phyloP scores from a whole-genome alignment of 768 basidiomycete species.

The Rhizopogon roseolus region DNA sequence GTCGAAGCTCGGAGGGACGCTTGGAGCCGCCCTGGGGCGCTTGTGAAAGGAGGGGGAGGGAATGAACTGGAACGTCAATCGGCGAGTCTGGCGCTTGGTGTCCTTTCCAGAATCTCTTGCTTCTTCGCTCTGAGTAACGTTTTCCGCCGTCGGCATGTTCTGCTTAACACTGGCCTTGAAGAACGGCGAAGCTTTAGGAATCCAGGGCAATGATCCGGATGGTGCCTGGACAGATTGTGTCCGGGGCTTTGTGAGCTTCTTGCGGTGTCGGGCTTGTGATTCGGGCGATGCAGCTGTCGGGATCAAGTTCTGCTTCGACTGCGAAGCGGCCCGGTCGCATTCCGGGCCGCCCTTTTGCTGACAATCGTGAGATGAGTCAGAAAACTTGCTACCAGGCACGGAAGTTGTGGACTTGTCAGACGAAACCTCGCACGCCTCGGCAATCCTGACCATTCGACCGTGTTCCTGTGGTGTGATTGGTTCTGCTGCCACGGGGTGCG shows the following conservation, averaged over 20 bases:
- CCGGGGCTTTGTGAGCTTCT: conserved; percentile 2
- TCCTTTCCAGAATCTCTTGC: neutral
- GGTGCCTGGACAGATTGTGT: neutral
- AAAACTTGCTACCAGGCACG: neutral
- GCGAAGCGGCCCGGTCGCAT: neutral
- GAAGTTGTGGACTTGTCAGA: neutral
- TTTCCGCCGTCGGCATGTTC: neutral
- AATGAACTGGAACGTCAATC: conserved; percentile 23
- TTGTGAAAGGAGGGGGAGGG: conserved; percentile 15
- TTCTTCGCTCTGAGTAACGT: neutral
- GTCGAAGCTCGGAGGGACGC: neutral
- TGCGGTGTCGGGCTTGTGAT: neutral
- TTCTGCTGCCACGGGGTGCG: neutral
- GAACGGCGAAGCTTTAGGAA: neutral
- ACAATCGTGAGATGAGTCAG: neutral
- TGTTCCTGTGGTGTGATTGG: neutral
- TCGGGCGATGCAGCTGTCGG: neutral
- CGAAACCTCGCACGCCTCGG: neutral
- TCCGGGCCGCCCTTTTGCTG: neutral
- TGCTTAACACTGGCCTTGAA: neutral
- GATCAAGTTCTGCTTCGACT: neutral
- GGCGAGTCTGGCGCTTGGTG: conserved; percentile 5
- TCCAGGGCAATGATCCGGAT: neutral
- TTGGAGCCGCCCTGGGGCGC: conserved; percentile 11
- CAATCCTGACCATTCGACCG: neutral